These are phyloP conservation scores for Fusarium sarcochroum DNA, from an alignment of 2,329 filamentous ascomycete genomes.

Conservation along the genomic window DNA sequence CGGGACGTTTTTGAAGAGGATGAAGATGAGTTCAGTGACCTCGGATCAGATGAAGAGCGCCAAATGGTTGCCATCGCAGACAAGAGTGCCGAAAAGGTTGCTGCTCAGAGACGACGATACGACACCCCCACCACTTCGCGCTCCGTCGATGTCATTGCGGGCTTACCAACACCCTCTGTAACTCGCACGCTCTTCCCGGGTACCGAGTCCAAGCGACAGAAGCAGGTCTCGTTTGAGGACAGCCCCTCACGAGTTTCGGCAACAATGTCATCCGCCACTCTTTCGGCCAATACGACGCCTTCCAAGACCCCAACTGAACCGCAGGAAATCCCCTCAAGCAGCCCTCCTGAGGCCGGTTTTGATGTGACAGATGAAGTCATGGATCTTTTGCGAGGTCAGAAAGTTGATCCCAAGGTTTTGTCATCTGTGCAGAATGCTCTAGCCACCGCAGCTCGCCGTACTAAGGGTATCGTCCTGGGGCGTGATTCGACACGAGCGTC, in stretches of 20 bases:
- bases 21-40: constrained; percentile 52
- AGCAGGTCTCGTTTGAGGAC: constrained; percentile 53
- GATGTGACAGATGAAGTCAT: constrained; percentile 65
- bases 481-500: constrained; percentile 75
- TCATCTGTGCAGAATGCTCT: constrained; percentile 61
- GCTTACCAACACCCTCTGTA: constrained; percentile 54
- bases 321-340: constrained; percentile 31
- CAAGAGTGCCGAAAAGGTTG: constrained; percentile 50
- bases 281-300: constrained; percentile 34
- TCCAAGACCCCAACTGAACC: constrained; percentile 10
- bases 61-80: constrained; percentile 56
- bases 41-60: constrained; percentile 58
- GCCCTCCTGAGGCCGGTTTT: constrained; percentile 37
- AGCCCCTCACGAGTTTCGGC: constrained; percentile 13
- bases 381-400: constrained; percentile 61
- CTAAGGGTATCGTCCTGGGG: constrained; percentile 73
- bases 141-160: constrained; percentile 42
- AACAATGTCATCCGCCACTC: constrained; percentile 21
- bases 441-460: constrained; percentile 68
- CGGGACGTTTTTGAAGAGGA: constrained; percentile 47
- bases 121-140: constrained; percentile 48
- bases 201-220: constrained; percentile 50
- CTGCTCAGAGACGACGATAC: constrained; percentile 24
- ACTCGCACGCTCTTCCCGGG: constrained; percentile 55
- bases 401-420: constrained; percentile 56